Conservation (phyloP, 169 alveolate genomes). For the Babesia gibsoni region DNA sequence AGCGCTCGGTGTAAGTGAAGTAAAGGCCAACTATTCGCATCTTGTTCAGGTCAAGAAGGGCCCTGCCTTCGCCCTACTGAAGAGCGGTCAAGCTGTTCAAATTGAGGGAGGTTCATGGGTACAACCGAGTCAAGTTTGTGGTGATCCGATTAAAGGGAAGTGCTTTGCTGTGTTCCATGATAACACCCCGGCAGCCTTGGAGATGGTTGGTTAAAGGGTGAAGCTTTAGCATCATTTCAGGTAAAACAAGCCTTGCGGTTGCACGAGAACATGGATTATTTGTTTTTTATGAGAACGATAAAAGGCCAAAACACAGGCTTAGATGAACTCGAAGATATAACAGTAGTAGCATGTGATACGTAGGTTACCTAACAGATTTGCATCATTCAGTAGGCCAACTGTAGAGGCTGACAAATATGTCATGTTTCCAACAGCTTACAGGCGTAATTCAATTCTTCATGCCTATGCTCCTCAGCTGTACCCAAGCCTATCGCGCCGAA, state of each 20-base stretch:
- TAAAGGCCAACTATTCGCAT: background rate
- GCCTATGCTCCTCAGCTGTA: conserved; percentile 3
- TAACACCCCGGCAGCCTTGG: conserved; percentile 10
- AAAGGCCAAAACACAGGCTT: background rate
- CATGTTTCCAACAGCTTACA: background rate
- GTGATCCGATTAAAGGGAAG: conserved; percentile 75
- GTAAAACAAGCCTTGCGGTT: background rate
- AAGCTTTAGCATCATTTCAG: background rate
- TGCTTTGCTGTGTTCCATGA: conserved; percentile 46
- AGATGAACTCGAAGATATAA: background rate
- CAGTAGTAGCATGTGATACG: background rate
- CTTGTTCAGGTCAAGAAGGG: conserved; percentile 77
- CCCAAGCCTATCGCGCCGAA: too few relatives aligned
- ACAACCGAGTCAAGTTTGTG: conserved; percentile 82
- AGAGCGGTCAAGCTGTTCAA: conserved; percentile 79
- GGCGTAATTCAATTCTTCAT: background rate
- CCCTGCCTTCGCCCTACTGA: conserved; percentile 79
- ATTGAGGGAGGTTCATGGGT: conserved; percentile 72
- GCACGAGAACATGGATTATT: background rate
- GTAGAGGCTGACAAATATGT: background rate
- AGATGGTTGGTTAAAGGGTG: background rate
- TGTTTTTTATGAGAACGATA: background rate
- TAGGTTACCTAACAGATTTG: background rate
- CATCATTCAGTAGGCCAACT: background rate
- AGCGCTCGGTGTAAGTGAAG: conserved; percentile 1